Evolutionary conservation across 768 basidiomycete genomes (phyloP).

Genomic region (Cystofilobasidium capitatum): DNA sequence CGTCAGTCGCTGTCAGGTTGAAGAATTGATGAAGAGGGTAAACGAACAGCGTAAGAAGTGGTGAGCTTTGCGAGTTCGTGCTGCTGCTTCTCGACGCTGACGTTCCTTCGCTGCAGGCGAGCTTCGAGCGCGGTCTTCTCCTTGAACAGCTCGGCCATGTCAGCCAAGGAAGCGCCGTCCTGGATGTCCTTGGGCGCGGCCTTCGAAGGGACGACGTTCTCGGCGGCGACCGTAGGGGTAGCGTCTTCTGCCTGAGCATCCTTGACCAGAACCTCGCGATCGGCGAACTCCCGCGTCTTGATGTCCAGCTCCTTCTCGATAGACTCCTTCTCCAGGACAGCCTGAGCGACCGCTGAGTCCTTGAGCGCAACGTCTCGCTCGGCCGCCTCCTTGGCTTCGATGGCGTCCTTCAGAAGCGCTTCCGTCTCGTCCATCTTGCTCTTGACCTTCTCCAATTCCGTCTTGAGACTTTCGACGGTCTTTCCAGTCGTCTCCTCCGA

Average conservation of each 20-base stretch:
- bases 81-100: conserved; percentile 4
- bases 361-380: conserved; percentile 1
- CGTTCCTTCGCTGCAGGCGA: conserved; percentile 4
- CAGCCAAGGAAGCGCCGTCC: no score
- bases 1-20: background rate
- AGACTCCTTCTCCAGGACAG: background rate
- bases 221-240: background rate
- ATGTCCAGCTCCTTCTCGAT: no score
- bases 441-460: background rate
- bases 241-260: no score
- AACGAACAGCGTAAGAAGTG: background rate
- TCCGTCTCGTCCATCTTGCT: background rate
- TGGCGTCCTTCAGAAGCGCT: background rate
- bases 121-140: conserved; percentile 6
- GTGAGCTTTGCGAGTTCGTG: conserved; percentile 21
- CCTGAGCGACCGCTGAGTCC: background rate
- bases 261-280: no score
- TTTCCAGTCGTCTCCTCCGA: no score
- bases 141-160: no score
- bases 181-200: no score
- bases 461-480: no score
- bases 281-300: no score
- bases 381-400: background rate
- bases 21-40: background rate
- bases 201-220: background rate